These are phyloP conservation scores for Emergomyces africanus DNA, from an alignment of 2,329 filamentous ascomycete species.

Conservation along the genomic window DNA sequence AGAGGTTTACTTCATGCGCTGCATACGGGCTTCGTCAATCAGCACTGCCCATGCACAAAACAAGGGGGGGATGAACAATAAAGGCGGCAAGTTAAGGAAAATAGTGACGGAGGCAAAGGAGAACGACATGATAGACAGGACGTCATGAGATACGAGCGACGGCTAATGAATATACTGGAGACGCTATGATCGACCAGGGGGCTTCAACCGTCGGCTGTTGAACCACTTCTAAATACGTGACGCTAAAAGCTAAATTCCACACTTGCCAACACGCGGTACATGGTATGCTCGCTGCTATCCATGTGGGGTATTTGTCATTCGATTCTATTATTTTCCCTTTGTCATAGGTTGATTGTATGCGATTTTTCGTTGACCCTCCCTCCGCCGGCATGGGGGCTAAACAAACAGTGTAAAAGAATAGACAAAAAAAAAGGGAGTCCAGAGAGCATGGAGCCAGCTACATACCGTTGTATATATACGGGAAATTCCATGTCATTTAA, in stretches of 20 bases:
- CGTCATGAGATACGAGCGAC: background rate
- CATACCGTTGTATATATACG: background rate
- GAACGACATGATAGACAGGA: background rate
- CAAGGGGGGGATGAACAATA: background rate
- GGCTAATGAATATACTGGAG: background rate
- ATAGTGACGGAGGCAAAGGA: background rate
- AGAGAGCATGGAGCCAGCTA: background rate
- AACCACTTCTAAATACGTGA: background rate
- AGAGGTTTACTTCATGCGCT: background rate
- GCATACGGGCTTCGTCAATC: background rate
- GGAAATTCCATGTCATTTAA: background rate
- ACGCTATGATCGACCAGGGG: background rate
- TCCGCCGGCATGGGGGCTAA: background rate
- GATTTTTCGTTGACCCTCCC: too few relatives aligned
- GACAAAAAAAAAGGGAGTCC: background rate
- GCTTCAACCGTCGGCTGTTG: background rate
- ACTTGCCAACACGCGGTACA: background rate
- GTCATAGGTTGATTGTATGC: background rate
- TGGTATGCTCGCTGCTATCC: background rate
- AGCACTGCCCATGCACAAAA: background rate
- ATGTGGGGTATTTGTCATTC: background rate
- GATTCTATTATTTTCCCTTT: background rate
- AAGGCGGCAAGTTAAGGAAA: background rate
- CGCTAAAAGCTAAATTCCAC: background rate
- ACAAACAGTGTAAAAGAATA: background rate